phyloP scores from a whole-genome alignment of 257 asterid genomes.

The Primulina tabacum region DNA sequence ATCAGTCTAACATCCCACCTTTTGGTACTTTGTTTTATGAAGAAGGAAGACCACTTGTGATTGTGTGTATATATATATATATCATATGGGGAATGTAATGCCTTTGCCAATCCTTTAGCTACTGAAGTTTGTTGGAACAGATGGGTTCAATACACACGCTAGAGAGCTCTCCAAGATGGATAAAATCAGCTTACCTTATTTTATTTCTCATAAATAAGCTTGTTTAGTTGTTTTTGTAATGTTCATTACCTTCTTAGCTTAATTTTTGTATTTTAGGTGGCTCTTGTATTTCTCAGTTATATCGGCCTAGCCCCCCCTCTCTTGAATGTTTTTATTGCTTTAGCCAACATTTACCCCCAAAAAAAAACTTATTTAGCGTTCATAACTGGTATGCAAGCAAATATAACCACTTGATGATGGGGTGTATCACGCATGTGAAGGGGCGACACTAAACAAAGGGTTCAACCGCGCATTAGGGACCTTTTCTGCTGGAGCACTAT shows the following conservation, averaged over 20 bases:
- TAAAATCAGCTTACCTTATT: too few relatives aligned
- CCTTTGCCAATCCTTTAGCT: too few relatives aligned
- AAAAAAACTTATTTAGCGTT: neutral
- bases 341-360: too few relatives aligned
- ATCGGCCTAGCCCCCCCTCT: neutral
- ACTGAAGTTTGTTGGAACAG: too few relatives aligned
- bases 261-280: neutral
- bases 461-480: conserved; percentile 58
- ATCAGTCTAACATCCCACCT: neutral
- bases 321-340: neutral
- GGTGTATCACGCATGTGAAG: conserved; percentile 20
- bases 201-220: neutral
- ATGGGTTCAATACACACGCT: too few relatives aligned
- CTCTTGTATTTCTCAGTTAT: neutral
- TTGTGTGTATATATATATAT: too few relatives aligned
- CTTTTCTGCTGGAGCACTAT: conserved; percentile 43
- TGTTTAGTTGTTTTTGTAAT: neutral
- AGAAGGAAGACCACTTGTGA: neutral
- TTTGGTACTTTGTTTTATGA: neutral
- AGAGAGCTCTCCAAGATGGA: too few relatives aligned
- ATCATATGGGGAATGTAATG: too few relatives aligned
- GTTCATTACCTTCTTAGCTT: neutral
- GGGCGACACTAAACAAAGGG: conserved; percentile 54
- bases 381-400: neutral
- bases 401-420: neutral